Percentiles rank a stretch among this genome's conserved stretches.
Conservation (phyloP, 257 asterid genomes). For the Penstemon newberryi region DNA sequence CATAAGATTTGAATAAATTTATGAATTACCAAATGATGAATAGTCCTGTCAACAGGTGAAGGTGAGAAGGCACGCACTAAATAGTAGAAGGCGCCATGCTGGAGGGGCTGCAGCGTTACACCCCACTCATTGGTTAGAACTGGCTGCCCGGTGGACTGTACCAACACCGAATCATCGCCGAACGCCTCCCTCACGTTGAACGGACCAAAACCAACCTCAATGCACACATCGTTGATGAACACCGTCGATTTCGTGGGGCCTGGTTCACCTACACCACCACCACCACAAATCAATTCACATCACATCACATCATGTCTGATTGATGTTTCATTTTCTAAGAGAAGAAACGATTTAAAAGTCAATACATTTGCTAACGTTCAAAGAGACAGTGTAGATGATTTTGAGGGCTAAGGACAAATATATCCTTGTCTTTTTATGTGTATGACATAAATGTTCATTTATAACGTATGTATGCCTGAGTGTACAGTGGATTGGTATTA, state of each 20-base stretch:
- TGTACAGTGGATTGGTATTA: slow-evolving; percentile 20
- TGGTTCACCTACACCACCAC: slow-evolving; percentile 43
- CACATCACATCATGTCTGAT: slow-evolving; percentile 11
- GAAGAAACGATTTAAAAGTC: slow-evolving; percentile 36
- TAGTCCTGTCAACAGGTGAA: slow-evolving; percentile 33
- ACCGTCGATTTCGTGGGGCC: slow-evolving; percentile 64
- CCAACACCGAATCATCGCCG: slow-evolving; percentile 75
- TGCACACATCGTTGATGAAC: slow-evolving; percentile 82
- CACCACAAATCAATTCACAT: slow-evolving; percentile 43
- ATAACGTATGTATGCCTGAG: slow-evolving; percentile 24
- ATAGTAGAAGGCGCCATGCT: slow-evolving; percentile 76
- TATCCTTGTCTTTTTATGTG: slow-evolving; percentile 38
- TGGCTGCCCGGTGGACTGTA: slow-evolving; percentile 79
- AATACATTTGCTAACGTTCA: slow-evolving; percentile 63
- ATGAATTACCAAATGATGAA: slow-evolving; percentile 50
- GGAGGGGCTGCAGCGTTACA: slow-evolving; percentile 66
- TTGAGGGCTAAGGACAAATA: slow-evolving; percentile 45
- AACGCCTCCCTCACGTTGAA: slow-evolving; percentile 78
- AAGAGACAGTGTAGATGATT: slow-evolving; percentile 39
- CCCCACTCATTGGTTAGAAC: slow-evolving; percentile 87
- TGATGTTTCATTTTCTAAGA: background rate
- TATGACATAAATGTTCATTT: slow-evolving; percentile 36
- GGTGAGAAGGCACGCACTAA: slow-evolving; percentile 59
- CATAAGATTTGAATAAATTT: background rate
- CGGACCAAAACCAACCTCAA: slow-evolving; percentile 71